These are phyloP conservation scores for Spergularia bocconei DNA, from an alignment of 148 eudicot species.

Conservation along the genomic window DNA sequence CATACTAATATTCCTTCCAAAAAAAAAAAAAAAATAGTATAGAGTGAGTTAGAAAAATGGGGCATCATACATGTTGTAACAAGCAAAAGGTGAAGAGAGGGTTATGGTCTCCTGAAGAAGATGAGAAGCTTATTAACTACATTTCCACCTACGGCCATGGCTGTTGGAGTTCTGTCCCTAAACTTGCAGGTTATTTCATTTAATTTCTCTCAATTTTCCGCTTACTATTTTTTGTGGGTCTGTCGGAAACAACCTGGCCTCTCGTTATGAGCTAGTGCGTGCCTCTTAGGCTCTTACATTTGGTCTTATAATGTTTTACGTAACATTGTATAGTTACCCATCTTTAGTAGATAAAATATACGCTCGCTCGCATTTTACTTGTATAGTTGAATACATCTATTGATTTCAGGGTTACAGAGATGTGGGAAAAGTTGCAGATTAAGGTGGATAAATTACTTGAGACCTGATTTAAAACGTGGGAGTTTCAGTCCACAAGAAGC, in stretches of 20 bases:
- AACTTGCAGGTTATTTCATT: conserved; percentile 50
- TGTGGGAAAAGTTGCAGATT: conserved; percentile 91
- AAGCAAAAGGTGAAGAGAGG: conserved; percentile 90
- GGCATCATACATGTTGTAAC: conserved; percentile 85
- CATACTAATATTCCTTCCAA: neutral
- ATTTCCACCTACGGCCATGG: conserved; percentile 73
- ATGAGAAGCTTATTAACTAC: conserved; percentile 77
- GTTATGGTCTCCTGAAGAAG: conserved; percentile 92
- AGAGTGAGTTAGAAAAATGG: conserved; percentile 37
- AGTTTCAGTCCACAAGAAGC: conserved; percentile 78
- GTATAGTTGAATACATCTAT: no score
- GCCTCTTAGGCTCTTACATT: no score
- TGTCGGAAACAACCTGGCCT: no score
- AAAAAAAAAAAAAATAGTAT: neutral
- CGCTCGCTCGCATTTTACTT: no score
- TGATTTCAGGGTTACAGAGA: conserved; percentile 63
- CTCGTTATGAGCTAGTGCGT: no score
- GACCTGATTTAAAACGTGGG: conserved; percentile 87
- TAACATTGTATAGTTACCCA: no score
- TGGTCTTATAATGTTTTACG: no score
- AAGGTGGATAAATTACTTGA: conserved; percentile 85
- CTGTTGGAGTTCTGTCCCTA: conserved; percentile 89
- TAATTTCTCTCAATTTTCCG: neutral
- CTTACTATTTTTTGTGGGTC: neutral
- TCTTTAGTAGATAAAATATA: no score